phyloP scores from a whole-genome alignment of 306 rosid genomes.

The Vachellia pachyceras region DNA sequence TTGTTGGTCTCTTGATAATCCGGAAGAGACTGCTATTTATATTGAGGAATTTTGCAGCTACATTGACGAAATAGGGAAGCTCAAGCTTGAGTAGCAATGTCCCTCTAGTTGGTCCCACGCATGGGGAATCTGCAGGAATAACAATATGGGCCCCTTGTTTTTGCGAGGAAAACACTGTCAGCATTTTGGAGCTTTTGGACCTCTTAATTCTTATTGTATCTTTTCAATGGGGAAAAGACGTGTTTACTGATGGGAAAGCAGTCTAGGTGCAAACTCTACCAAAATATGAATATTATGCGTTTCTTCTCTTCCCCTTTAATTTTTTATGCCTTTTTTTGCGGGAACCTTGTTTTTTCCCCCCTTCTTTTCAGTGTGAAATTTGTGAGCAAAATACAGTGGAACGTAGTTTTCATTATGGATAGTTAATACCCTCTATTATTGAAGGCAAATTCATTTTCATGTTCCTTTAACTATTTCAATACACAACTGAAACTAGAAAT shows the following conservation, averaged over 20 bases:
- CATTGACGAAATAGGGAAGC: slow-evolving; percentile 39
- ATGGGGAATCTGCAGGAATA: slow-evolving; percentile 54
- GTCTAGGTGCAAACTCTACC: slow-evolving; percentile 19
- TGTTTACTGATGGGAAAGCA: slow-evolving; percentile 22
- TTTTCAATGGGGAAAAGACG: slow-evolving; percentile 18
- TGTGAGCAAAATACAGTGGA: slow-evolving; percentile 18
- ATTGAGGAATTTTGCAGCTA: slow-evolving; percentile 35
- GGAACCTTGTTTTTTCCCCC: no score
- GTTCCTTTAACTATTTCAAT: not conserved
- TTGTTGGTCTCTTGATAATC: slow-evolving; percentile 51
- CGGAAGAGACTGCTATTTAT: slow-evolving; percentile 47
- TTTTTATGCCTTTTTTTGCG: not conserved
- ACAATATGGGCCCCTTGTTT: slow-evolving; percentile 35
- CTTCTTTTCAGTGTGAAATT: not conserved
- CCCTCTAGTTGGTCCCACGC: slow-evolving; percentile 51
- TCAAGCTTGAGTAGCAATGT: slow-evolving; percentile 49
- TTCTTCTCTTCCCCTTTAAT: not conserved
- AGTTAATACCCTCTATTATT: not conserved
- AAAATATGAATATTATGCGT: not conserved
- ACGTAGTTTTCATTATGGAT: slow-evolving; percentile 22
- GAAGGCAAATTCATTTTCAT: not conserved
- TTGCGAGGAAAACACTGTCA: slow-evolving; percentile 36
- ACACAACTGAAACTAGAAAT: not conserved
- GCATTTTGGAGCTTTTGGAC: slow-evolving; percentile 33
- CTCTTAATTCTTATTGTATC: slow-evolving; percentile 16